phyloP scores from a whole-genome alignment of 805 yeast species.

The Wickerhamiella brachini region DNA sequence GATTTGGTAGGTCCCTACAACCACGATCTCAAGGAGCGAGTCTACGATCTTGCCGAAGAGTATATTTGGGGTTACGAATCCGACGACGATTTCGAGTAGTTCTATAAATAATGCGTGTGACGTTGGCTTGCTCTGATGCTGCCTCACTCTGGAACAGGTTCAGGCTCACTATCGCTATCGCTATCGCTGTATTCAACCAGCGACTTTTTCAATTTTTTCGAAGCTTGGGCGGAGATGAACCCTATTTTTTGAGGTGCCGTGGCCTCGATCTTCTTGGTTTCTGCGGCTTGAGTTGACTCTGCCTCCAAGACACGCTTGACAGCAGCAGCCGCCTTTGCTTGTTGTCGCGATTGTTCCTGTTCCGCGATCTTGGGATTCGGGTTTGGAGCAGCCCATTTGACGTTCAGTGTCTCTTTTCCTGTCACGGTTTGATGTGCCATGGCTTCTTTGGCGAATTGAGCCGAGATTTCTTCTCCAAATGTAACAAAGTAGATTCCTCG shows the following conservation, averaged over 20 bases:
- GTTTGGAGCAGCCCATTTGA: slow-evolving; percentile 77
- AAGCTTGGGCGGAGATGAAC: background rate
- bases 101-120: background rate
- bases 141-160: background rate
- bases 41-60: slow-evolving; percentile 16
- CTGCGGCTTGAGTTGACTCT: background rate
- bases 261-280: background rate
- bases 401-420: slow-evolving; percentile 48
- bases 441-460: slow-evolving; percentile 93
- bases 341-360: background rate
- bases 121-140: too few species aligned
- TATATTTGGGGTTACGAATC: slow-evolving; percentile 14
- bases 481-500: slow-evolving; percentile 72
- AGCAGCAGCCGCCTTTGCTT: slow-evolving; percentile 17
- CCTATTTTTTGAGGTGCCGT: background rate
- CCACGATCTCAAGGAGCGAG: slow-evolving; percentile 10
- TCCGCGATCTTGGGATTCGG: slow-evolving; percentile 16
- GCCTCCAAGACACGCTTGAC: background rate
- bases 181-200: background rate
- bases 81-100: slow-evolving; percentile 1
- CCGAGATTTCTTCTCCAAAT: slow-evolving; percentile 51
- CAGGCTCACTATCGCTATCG: background rate
- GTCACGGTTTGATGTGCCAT: slow-evolving; percentile 72
- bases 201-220: background rate
- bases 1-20: background rate